Evolutionary conservation across 1,139 yeast genomes (phyloP).

Genomic region (Casaregolazyma suthepensis): DNA sequence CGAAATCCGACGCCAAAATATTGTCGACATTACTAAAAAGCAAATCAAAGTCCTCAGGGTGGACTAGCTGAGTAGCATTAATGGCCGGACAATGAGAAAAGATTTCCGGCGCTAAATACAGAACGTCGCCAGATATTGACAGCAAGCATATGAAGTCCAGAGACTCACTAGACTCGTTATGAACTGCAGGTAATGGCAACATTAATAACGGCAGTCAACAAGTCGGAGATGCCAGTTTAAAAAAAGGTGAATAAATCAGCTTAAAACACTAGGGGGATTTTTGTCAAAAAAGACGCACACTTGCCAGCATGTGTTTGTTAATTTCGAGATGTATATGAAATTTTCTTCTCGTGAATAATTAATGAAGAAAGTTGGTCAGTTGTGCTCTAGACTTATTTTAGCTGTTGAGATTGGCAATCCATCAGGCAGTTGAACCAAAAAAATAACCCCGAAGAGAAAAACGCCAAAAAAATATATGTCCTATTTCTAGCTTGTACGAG

Average conservation of each 20-base stretch:
- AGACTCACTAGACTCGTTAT: constrained; percentile 3
- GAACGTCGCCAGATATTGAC: constrained; percentile 4
- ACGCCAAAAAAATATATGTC: no score
- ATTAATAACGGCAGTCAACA: neutral
- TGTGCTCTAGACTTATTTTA: neutral
- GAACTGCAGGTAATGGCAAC: neutral
- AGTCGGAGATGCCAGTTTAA: neutral
- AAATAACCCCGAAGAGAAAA: neutral
- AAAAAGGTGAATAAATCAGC: neutral
- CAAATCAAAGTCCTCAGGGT: constrained; percentile 23
- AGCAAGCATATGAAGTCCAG: constrained; percentile 7
- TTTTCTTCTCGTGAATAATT: neutral
- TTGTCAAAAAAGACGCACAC: neutral
- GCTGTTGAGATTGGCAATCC: neutral
- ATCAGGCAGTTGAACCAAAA: neutral
- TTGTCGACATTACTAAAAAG: constrained; percentile 17
- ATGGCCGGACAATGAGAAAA: neutral
- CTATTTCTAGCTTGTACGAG: no score
- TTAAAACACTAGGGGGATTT: neutral
- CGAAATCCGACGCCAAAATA: constrained; percentile 14
- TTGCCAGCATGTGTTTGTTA: neutral
- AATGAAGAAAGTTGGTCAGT: neutral
- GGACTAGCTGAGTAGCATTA: constrained; percentile 20
- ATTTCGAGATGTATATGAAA: neutral
- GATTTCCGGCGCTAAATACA: constrained; percentile 6